A percentile compares a stretch with the other conserved stretches of the same genome.
Conservation (phyloP, 2,329 filamentous ascomycete species). For the Scedosporium boydii region DNA sequence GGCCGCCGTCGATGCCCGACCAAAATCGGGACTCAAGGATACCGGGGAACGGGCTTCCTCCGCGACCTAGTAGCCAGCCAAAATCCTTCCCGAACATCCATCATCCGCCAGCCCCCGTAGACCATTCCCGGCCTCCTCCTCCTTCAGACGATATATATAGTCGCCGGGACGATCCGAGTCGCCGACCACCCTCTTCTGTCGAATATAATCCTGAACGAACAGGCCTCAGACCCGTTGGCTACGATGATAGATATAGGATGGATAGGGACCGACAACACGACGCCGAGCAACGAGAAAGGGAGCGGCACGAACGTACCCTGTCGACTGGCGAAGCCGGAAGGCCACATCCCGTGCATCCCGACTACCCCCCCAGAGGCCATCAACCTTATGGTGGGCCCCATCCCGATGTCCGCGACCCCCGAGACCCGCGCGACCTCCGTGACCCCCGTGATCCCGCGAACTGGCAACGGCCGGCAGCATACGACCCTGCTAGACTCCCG, state of each 20-base stretch:
- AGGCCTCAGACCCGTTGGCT: constrained; percentile 30
- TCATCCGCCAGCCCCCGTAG: constrained; percentile 31
- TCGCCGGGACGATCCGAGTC: constrained; percentile 38
- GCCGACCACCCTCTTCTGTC: constrained; percentile 20
- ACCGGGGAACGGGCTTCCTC: constrained; percentile 28
- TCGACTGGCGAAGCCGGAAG: constrained; percentile 37
- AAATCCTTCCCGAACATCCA: constrained; percentile 36
- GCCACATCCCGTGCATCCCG: constrained; percentile 31
- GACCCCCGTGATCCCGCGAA: constrained; percentile 8
- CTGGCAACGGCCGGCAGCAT: constrained; percentile 28
- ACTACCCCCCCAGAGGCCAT: constrained; percentile 35
- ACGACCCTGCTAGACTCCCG: constrained; percentile 29
- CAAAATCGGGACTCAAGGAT: constrained; percentile 32
- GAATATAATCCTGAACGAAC: constrained; percentile 47
- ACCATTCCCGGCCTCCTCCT: constrained; percentile 31
- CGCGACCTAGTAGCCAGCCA: constrained; percentile 42
- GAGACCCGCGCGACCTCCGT: background rate
- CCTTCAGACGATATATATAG: constrained; percentile 34
- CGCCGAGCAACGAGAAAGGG: constrained; percentile 31
- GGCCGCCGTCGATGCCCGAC: constrained; percentile 38
- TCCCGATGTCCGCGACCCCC: constrained; percentile 28
- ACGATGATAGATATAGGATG: constrained; percentile 44
- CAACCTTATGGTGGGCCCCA: constrained; percentile 31
- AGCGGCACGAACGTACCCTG: constrained; percentile 36
- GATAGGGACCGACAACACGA: constrained; percentile 38